Evolutionary conservation across 2,329 filamentous ascomycete species (phyloP).

Genomic region (Phyllosticta citrichinensis): DNA sequence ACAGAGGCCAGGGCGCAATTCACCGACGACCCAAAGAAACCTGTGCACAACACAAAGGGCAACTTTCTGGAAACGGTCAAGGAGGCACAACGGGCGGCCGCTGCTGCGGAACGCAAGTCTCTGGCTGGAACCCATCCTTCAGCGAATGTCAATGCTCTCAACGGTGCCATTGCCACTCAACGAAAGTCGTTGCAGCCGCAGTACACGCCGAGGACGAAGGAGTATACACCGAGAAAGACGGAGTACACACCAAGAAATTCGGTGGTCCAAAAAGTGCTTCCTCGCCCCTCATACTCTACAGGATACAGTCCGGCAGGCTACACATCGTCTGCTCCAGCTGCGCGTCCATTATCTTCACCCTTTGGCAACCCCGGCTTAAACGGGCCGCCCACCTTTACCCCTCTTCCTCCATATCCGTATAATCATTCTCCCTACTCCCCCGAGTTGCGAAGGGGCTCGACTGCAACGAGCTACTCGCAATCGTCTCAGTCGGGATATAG

Average conservation of each 20-base stretch:
- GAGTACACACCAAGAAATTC: neutral
- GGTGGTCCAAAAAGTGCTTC: neutral
- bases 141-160: slow-evolving; percentile 8
- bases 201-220: neutral
- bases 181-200: slow-evolving; percentile 5
- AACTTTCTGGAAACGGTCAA: slow-evolving; percentile 62
- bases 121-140: neutral
- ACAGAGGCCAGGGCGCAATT: slow-evolving; percentile 89
- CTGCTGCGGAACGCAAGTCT: neutral
- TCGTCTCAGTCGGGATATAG: neutral
- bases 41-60: slow-evolving; percentile 55
- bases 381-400: neutral
- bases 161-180: slow-evolving; percentile 9
- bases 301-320: neutral
- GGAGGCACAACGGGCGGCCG: slow-evolving; percentile 22
- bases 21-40: slow-evolving; percentile 61
- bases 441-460: neutral
- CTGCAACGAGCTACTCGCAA: neutral
- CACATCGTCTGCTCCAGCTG: neutral
- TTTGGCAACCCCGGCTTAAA: neutral
- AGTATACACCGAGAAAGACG: slow-evolving; percentile 2
- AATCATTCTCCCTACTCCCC: neutral
- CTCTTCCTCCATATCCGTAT: slow-evolving; percentile 5
- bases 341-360: neutral
- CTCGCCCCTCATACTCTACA: neutral